Percentiles rank a stretch among this genome's conserved stretches.
Evolutionary conservation across 192 early-diverging fungal genomes (phyloP).

Genomic region (Entomortierella chlamydospora): DNA sequence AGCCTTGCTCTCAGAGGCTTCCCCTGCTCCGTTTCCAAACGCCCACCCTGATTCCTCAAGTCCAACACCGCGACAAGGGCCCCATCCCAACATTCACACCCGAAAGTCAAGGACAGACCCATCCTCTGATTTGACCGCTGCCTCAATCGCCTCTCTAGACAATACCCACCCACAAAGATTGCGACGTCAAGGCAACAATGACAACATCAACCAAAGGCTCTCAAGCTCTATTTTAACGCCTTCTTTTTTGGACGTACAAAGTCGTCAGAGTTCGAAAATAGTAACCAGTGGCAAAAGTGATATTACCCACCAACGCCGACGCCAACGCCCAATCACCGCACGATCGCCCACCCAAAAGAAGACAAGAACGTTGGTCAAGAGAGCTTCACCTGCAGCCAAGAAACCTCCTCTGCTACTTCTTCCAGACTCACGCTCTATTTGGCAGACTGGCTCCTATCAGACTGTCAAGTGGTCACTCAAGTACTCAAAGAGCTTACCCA

Average conservation of each 20-base stretch:
- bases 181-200: too few species aligned
- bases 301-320: neutral
- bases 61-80: too few species aligned
- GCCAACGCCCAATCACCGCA: too few species aligned
- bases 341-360: neutral
- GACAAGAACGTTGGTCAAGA: neutral
- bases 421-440: conserved; percentile 30
- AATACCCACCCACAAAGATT: too few species aligned
- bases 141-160: too few species aligned
- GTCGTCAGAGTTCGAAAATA: conserved; percentile 4
- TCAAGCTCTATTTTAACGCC: neutral
- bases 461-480: conserved; percentile 37
- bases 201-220: neutral
- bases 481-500: conserved; percentile 24
- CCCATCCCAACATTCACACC: too few species aligned
- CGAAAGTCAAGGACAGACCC: too few species aligned
- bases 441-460: conserved; percentile 42
- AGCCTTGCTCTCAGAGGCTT: too few species aligned
- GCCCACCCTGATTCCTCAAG: too few species aligned
- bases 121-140: too few species aligned
- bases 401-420: conserved; percentile 29
- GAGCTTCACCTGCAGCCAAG: neutral
- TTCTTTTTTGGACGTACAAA: neutral
- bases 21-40: too few species aligned
- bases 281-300: neutral